phyloP scores from a whole-genome alignment of 345 rosid genomes.

The Iberis pinnata region DNA sequence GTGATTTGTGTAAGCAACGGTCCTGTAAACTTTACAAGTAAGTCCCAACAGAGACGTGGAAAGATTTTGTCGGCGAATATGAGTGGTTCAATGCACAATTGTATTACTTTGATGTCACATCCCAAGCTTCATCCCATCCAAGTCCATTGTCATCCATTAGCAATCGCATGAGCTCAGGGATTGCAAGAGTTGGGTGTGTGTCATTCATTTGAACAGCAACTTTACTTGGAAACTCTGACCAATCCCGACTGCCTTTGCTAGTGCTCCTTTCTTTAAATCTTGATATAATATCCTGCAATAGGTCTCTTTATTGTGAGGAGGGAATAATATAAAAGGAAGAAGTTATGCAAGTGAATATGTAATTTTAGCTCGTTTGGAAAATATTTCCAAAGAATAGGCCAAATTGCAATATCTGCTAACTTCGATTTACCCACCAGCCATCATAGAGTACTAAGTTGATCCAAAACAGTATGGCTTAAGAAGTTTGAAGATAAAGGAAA shows the following conservation, averaged over 20 bases:
- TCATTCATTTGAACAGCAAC: constrained; percentile 95
- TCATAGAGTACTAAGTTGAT: constrained; percentile 1
- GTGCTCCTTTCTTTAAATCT: constrained; percentile 75
- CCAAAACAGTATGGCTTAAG: background rate
- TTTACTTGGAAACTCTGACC: constrained; percentile 89
- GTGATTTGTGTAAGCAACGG: constrained; percentile 92
- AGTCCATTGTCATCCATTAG: constrained; percentile 85
- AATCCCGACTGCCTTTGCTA: constrained; percentile 44
- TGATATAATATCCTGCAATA: constrained; percentile 70
- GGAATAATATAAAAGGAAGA: background rate
- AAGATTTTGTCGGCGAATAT: background rate
- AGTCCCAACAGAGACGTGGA: constrained; percentile 12
- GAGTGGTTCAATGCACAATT: constrained; percentile 9
- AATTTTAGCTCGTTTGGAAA: background rate
- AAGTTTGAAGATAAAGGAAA: constrained; percentile 14
- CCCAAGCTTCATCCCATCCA: constrained; percentile 99
- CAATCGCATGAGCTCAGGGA: constrained; percentile 92
- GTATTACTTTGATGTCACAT: constrained; percentile 60
- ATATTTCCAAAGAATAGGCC: background rate
- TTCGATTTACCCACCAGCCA: background rate
- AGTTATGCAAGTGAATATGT: constrained; percentile 2
- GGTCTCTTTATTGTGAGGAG: constrained; percentile 11
- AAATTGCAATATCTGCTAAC: background rate
- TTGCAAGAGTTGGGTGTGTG: constrained; percentile 96
- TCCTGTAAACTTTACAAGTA: constrained; percentile 40